Base-by-base conservation (phyloP, 164 flowering plant genomes). In the Vitis labrusca region DNA sequence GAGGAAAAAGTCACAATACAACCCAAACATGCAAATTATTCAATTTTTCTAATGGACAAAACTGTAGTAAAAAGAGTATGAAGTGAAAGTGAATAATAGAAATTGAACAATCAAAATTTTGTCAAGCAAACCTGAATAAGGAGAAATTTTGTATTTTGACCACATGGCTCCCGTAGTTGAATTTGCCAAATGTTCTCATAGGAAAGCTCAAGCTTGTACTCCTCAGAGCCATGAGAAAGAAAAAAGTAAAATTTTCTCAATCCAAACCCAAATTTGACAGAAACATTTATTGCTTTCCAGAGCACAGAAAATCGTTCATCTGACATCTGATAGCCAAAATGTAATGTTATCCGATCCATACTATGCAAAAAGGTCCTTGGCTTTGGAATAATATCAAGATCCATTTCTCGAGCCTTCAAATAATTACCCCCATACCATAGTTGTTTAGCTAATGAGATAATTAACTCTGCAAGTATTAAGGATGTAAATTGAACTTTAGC, bases 161-260 rank as follows among this genome's bases (percentile, higher is more conserved):
- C 70, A 37, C 56, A 75, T 50, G 89, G 85, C 32, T 73, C 73
- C 64, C 81, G 84, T 8, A 90, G 79, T 74, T 85, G 83, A 66
- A 92, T 79, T 80, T 84, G 85, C 93, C 93, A 89, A 55, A 91
- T 83, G 61, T 77, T 83, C 49, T 86, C 89, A 70, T 85, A 88
- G 50, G 75, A 82, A 32, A 90, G 85, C 68, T 85, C 84, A 57
- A 87, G 80, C 79, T 72, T 87, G 73, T 84, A 84, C 0, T 78
- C 81, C n/a, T 15, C 65, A 12, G 61, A 48, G 9, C 2, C 9
- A 68, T 63, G 8, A 7, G 68, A 32, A 2, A 85, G 57, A 58
- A 69, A 61, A 64, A 87, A 82, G 55, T 68, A 50, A 37, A 85
- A 27, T 55, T 75, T 85, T 50, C 75, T 75, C 66, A 77, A n/a